Conservation (phyloP, 1,284 basidiomycete genomes). For the Ustilago vetiveriae region DNA sequence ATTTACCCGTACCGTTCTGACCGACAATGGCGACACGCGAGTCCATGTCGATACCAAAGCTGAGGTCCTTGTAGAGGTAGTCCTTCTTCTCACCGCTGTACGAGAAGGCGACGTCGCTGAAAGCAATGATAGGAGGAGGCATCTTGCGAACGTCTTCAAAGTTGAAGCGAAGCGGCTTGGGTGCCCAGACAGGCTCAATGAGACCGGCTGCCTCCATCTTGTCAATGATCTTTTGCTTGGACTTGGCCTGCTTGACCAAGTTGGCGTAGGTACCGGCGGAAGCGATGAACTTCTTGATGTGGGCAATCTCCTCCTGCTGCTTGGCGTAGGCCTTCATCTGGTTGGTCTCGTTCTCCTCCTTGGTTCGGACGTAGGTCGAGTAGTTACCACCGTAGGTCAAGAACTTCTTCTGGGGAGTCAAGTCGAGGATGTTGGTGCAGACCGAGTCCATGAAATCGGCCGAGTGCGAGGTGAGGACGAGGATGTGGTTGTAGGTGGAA, state of each 20-base stretch:
- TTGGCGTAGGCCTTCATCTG: slow-evolving; percentile 99
- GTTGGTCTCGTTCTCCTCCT: slow-evolving; percentile 96
- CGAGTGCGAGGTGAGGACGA: slow-evolving; percentile 90
- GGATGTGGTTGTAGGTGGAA: slow-evolving; percentile 96
- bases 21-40: slow-evolving; percentile 95
- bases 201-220: slow-evolving; percentile 99
- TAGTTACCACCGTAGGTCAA: slow-evolving; percentile 95
- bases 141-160: slow-evolving; percentile 94
- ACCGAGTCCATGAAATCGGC: slow-evolving; percentile 95
- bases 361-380: slow-evolving; percentile 93
- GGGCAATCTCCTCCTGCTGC: slow-evolving; percentile 97
- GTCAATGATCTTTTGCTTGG: slow-evolving; percentile 97
- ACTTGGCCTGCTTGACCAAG: slow-evolving; percentile 97
- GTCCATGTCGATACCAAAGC: slow-evolving; percentile 88
- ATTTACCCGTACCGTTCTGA: slow-evolving; percentile 97
- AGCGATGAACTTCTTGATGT: slow-evolving; percentile 97
- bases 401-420: slow-evolving; percentile 84
- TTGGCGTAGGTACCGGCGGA: slow-evolving; percentile 99
- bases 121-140: slow-evolving; percentile 96
- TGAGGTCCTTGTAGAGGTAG: slow-evolving; percentile 86
- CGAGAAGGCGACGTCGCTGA: slow-evolving; percentile 91
- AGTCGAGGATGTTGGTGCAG: slow-evolving; percentile 92
- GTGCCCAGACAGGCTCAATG: slow-evolving; percentile 84
- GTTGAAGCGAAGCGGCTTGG: slow-evolving; percentile 85
- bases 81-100: slow-evolving; percentile 86